Evolutionary conservation across 805 yeast genomes (phyloP), one percentile per base, ranked within the genome.

Genomic region (Huiozyma sinensis): DNA sequence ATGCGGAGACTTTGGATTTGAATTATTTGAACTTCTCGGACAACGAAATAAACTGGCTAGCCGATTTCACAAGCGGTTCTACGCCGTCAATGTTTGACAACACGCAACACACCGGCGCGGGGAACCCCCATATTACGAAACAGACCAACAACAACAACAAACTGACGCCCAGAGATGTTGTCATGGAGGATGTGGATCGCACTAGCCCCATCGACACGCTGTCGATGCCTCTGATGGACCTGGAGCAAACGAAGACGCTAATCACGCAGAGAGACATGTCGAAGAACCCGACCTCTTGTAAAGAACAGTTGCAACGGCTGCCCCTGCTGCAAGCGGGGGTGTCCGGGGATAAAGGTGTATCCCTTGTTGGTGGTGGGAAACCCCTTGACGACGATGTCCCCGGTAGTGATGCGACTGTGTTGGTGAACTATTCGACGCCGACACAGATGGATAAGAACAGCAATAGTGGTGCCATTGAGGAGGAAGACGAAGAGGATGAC

Each of bases 191-290:
- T 35, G 47, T 52, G 17, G 66, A 60, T 39, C 55, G 54, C 28
- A 58, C 64, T 1, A 59, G 64, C 1, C 64, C 65, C 12, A 52
- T 58, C 4, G 63, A 57, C 40, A 57, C 64, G 6, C 45, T 61
- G 29, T 61, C 66, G 1, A 61, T 61, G 63, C 64, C 65, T 3
- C 36, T 61, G 41, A 56, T 60, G 54, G 66, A 61, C 32, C 41
- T 61, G 28, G 55, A 56, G 31, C 61, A 57, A 40, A 47, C 8
- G 34, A 38, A n/a, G 38, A 47, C 6, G 39, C 36, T 11, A 24
- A 44, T 9, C 32, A 32, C 13, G 17, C 33, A 36, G 31, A 10
- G 36, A 10, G 10, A 28, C 31, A 36, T 11, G 12, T n/a, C 10
- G n/a, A 34, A 30, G 8, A 27, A 43, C 10, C 28, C 38, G 2